Evolutionary conservation across 768 basidiomycete species (phyloP).

Genomic region (Calocybe gangraenosa): DNA sequence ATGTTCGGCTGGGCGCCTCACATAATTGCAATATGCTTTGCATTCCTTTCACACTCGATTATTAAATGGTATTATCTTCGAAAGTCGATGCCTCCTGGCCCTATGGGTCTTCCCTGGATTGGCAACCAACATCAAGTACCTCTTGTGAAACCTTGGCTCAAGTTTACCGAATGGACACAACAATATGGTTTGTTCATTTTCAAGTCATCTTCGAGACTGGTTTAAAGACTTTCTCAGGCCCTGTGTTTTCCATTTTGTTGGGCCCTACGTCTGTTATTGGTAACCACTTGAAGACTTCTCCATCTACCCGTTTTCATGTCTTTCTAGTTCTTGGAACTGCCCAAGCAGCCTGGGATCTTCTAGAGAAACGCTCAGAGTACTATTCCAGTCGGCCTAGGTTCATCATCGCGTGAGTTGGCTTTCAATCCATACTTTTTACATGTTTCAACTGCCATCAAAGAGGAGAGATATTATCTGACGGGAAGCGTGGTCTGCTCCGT

Average conservation of each 20-base stretch:
- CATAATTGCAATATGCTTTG: background rate
- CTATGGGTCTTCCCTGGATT: conserved; percentile 37
- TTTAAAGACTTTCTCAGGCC: conserved; percentile 21
- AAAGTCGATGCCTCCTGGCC: conserved; percentile 39
- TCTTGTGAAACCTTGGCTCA: conserved; percentile 40
- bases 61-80: background rate
- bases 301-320: background rate
- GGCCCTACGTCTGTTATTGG: conserved; percentile 39
- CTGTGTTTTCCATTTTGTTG: conserved; percentile 36
- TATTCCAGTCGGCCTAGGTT: conserved; percentile 46
- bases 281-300: conserved; percentile 5
- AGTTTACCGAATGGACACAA: conserved; percentile 42
- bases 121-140: conserved; percentile 45
- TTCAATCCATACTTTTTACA: conserved; percentile 37
- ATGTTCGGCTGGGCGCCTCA: background rate
- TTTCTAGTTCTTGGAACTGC: conserved; percentile 39
- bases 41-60: background rate
- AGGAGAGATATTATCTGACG: conserved; percentile 42
- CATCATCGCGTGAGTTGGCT: conserved; percentile 35
- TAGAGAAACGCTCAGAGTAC: conserved; percentile 44
- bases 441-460: conserved; percentile 17
- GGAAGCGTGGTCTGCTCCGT: conserved; percentile 41
- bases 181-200: conserved; percentile 32
- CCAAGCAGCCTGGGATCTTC: conserved; percentile 41
- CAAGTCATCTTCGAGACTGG: background rate